Conservation (phyloP, 2,329 filamentous ascomycete species). For the Aquanectria penicillioides region DNA sequence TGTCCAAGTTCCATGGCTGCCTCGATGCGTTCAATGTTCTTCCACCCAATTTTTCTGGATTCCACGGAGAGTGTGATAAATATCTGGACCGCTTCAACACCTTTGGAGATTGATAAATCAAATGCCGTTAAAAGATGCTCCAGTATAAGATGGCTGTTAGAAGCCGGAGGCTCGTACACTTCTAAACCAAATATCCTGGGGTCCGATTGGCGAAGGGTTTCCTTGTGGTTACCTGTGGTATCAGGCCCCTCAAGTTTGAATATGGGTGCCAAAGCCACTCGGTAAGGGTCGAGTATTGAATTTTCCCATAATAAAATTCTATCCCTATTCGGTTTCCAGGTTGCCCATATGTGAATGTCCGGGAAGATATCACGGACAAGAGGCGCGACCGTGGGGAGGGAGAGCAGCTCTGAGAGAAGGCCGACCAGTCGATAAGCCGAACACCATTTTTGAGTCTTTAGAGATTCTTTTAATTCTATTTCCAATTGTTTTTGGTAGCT, state of each 20-base stretch:
- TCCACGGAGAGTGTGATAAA: conserved; percentile 20
- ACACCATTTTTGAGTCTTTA: conserved; percentile 3
- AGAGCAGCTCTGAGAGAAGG: not conserved
- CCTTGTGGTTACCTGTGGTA: conserved; percentile 8
- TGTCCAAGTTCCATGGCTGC: conserved; percentile 6
- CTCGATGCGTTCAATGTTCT: conserved; percentile 10
- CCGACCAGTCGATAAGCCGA: conserved; percentile 12
- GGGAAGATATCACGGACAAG: conserved; percentile 16
- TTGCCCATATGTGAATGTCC: conserved; percentile 14
- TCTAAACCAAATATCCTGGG: conserved; percentile 1
- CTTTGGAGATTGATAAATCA: conserved; percentile 10
- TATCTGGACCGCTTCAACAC: conserved; percentile 16
- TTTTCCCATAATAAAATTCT: conserved; percentile 22
- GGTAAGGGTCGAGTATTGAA: not conserved
- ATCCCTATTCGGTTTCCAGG: conserved; percentile 10
- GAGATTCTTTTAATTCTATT: conserved; percentile 6
- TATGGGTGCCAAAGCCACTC: not conserved
- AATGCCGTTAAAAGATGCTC: conserved; percentile 16
- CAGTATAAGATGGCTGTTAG: conserved; percentile 13
- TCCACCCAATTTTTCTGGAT: conserved; percentile 9
- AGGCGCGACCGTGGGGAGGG: not conserved
- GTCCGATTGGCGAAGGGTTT: conserved; percentile 18
- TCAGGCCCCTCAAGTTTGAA: conserved; percentile 26
- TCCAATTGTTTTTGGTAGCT: conserved; percentile 15
- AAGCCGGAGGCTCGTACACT: conserved; percentile 2